A percentile compares a stretch with the other conserved stretches of the same genome.
Conservation (phyloP, 1,284 basidiomycete genomes). For the Inonotus hispidus region DNA sequence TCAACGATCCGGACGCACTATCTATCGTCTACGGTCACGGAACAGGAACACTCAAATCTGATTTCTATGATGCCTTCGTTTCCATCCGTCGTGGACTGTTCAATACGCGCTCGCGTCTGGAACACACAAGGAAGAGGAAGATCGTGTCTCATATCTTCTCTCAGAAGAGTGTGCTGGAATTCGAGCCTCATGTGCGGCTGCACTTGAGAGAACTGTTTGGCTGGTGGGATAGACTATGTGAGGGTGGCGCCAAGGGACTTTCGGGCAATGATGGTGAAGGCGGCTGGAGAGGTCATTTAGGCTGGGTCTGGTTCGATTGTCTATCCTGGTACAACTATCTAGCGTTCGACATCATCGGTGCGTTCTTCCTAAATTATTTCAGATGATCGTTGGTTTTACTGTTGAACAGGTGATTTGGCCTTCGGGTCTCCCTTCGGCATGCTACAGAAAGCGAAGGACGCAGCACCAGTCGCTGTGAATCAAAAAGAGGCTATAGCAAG, state of each 20-base stretch:
- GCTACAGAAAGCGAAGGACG: conserved; percentile 72
- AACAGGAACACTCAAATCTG: conserved; percentile 70
- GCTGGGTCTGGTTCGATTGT: conserved; percentile 68
- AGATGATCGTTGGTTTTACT: neutral
- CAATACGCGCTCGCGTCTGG: conserved; percentile 77
- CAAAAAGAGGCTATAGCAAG: conserved; percentile 48
- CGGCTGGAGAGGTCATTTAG: conserved; percentile 56
- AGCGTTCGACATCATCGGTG: conserved; percentile 82
- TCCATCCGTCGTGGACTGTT: conserved; percentile 73
- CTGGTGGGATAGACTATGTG: conserved; percentile 81
- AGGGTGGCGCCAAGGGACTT: conserved; percentile 45
- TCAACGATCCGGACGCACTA: conserved; percentile 76
- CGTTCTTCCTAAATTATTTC: neutral
- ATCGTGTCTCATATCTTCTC: conserved; percentile 87
- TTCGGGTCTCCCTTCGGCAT: conserved; percentile 90
- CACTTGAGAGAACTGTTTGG: conserved; percentile 58
- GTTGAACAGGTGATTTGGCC: conserved; percentile 63
- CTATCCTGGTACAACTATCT: conserved; percentile 76
- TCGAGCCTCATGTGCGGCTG: conserved; percentile 68
- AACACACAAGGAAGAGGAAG: conserved; percentile 87
- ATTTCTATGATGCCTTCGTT: conserved; percentile 80
- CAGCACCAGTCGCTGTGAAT: conserved; percentile 55
- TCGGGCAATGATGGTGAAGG: conserved; percentile 60
- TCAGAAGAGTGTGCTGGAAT: conserved; percentile 77
- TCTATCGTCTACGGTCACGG: conserved; percentile 75